Evolutionary conservation across 441 rosid genomes (phyloP).

Genomic region (Populus hybrid): DNA sequence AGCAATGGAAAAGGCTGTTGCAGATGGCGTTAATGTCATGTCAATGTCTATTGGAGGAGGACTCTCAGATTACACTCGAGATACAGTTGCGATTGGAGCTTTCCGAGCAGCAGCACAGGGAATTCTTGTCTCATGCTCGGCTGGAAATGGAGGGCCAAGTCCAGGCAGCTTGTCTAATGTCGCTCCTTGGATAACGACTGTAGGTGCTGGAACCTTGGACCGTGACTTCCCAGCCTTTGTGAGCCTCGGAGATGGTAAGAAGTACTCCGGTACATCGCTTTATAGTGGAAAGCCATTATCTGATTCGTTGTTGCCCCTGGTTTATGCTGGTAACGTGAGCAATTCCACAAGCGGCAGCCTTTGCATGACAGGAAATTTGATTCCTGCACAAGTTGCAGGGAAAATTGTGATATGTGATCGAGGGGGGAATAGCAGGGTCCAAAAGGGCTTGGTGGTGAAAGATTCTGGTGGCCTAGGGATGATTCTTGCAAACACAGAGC

Average conservation of each 20-base stretch:
- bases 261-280: constrained; percentile 36
- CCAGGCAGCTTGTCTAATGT: constrained; percentile 29
- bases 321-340: constrained; percentile 34
- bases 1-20: constrained; percentile 44
- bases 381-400: constrained; percentile 37
- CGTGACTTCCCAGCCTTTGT: constrained; percentile 49
- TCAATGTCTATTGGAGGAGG: constrained; percentile 56
- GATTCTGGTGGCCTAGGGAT: constrained; percentile 50
- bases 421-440: constrained; percentile 41
- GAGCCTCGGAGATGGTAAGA: constrained; percentile 43
- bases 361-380: constrained; percentile 36
- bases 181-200: constrained; percentile 57
- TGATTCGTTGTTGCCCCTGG: constrained; percentile 27
- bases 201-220: constrained; percentile 12
- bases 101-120: constrained; percentile 43
- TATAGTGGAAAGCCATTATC: constrained; percentile 32
- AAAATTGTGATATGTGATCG: constrained; percentile 55
- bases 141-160: constrained; percentile 48
- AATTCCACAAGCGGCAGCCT: constrained; percentile 30
- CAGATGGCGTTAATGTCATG: constrained; percentile 45
- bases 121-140: constrained; percentile 48
- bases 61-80: constrained; percentile 35
- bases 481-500: constrained; percentile 40
- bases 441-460: constrained; percentile 48
- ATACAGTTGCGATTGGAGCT: constrained; percentile 47